Percentiles rank a stretch among this genome's conserved stretches.
phyloP scores from a whole-genome alignment of 345 rosid genomes.

The Hibiscus trionum region DNA sequence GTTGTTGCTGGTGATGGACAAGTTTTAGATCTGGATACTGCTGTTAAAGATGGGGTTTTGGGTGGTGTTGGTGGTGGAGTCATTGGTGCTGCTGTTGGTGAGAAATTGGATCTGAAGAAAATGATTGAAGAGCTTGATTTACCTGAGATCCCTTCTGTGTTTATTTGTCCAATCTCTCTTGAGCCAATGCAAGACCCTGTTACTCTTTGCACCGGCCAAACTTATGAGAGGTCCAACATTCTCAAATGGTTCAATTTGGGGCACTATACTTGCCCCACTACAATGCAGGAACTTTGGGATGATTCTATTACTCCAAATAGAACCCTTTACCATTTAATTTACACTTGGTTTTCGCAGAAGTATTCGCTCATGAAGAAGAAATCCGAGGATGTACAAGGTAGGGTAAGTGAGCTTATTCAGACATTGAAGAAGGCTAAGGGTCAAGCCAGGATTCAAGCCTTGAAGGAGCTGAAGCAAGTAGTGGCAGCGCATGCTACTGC shows the following conservation, averaged over 20 bases:
- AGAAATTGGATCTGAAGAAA: constrained; percentile 54
- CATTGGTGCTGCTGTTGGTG: constrained; percentile 24
- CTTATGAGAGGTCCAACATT: constrained; percentile 63
- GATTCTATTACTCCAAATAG: constrained; percentile 52
- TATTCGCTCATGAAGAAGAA: constrained; percentile 53
- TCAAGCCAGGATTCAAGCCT: constrained; percentile 54
- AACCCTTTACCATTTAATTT: constrained; percentile 56
- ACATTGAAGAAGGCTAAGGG: constrained; percentile 58
- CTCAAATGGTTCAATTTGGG: constrained; percentile 64
- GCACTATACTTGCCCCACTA: constrained; percentile 62
- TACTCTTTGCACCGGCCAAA: constrained; percentile 73
- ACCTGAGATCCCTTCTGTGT: constrained; percentile 53
- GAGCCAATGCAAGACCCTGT: constrained; percentile 77
- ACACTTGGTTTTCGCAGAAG: constrained; percentile 62
- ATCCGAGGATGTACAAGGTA: constrained; percentile 65
- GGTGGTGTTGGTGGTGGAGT: constrained; percentile 26
- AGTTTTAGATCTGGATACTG: constrained; percentile 61
- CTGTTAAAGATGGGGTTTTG: constrained; percentile 63
- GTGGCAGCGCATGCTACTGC: constrained; percentile 42
- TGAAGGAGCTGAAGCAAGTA: constrained; percentile 52
- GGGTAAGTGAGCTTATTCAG: constrained; percentile 47
- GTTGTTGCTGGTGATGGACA: constrained; percentile 40
- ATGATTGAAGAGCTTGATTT: constrained; percentile 57
- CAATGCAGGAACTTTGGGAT: constrained; percentile 79
- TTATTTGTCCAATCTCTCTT: constrained; percentile 67